Evolutionary conservation across 805 yeast genomes (phyloP).

Genomic region (Metschnikowia gelsemii): DNA sequence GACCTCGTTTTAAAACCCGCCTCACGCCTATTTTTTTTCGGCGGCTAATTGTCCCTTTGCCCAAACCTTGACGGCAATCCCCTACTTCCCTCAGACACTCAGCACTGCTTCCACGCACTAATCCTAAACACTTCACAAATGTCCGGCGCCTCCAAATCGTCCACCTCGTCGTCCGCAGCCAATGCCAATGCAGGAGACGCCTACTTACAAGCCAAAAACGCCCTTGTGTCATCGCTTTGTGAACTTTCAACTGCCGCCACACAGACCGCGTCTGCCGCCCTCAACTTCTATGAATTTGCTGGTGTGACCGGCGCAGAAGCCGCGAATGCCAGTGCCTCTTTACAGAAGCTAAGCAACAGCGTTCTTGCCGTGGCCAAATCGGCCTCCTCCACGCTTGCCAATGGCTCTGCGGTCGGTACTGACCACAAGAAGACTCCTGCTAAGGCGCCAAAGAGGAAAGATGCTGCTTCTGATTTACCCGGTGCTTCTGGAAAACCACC

Average conservation of each 20-base stretch:
- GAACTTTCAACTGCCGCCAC: slow-evolving; percentile 85
- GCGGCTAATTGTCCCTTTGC: too few relatives aligned
- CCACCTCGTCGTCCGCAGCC: not conserved
- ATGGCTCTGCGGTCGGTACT: slow-evolving; percentile 16
- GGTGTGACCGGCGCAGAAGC: slow-evolving; percentile 45
- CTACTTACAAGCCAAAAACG: slow-evolving; percentile 24
- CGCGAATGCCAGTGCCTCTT: slow-evolving; percentile 32
- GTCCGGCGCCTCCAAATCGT: not conserved
- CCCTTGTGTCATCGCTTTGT: slow-evolving; percentile 71
- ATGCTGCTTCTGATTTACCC: too few relatives aligned
- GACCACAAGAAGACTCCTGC: slow-evolving; percentile 12
- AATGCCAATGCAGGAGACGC: slow-evolving; percentile 1
- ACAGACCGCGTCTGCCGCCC: slow-evolving; percentile 77
- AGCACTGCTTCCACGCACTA: too few relatives aligned
- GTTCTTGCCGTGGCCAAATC: slow-evolving; percentile 35
- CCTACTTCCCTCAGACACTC: too few relatives aligned
- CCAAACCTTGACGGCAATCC: too few relatives aligned
- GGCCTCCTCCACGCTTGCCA: slow-evolving; percentile 34
- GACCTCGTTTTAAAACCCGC: too few relatives aligned
- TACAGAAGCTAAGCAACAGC: slow-evolving; percentile 29
- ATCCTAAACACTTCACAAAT: too few relatives aligned
- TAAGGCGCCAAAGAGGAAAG: slow-evolving; percentile 13
- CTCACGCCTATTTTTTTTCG: too few relatives aligned
- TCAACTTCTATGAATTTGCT: slow-evolving; percentile 66
- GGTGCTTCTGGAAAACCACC: too few relatives aligned